Evolutionary conservation across 2,329 filamentous ascomycete species (phyloP).

Genomic region (Aureobasidium leucospermi): DNA sequence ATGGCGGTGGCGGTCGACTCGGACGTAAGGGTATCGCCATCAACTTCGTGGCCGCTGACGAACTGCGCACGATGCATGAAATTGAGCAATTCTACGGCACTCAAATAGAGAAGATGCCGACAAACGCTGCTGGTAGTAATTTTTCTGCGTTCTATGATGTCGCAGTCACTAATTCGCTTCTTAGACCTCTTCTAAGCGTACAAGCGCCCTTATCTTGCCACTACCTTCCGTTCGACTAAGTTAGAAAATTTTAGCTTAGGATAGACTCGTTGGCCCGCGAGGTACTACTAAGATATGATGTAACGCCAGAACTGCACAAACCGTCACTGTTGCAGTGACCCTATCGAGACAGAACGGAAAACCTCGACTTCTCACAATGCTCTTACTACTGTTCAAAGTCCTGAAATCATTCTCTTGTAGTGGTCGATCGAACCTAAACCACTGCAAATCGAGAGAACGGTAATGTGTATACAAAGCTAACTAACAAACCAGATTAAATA

Average conservation of each 20-base stretch:
- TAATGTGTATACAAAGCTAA: too few species aligned
- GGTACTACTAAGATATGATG: background rate
- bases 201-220: background rate
- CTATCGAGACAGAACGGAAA: too few species aligned
- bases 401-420: too few species aligned
- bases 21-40: conserved; percentile 99
- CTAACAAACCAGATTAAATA: too few species aligned
- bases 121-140: conserved; percentile 64
- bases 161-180: background rate
- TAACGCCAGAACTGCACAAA: too few species aligned
- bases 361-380: too few species aligned
- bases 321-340: too few species aligned
- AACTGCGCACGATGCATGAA: conserved; percentile 99
- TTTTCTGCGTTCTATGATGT: background rate
- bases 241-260: background rate
- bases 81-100: conserved; percentile 99
- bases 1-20: conserved; percentile 83
- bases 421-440: too few species aligned
- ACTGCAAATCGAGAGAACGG: too few species aligned
- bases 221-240: background rate
- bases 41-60: conserved; percentile 99
- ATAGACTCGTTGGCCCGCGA: background rate
- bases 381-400: too few species aligned
- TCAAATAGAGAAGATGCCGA: conserved; percentile 99
- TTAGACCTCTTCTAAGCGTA: background rate